These are phyloP conservation scores for Penicillium canescens DNA, from an alignment of 495 filamentous ascomycete species.

Conservation along the genomic window DNA sequence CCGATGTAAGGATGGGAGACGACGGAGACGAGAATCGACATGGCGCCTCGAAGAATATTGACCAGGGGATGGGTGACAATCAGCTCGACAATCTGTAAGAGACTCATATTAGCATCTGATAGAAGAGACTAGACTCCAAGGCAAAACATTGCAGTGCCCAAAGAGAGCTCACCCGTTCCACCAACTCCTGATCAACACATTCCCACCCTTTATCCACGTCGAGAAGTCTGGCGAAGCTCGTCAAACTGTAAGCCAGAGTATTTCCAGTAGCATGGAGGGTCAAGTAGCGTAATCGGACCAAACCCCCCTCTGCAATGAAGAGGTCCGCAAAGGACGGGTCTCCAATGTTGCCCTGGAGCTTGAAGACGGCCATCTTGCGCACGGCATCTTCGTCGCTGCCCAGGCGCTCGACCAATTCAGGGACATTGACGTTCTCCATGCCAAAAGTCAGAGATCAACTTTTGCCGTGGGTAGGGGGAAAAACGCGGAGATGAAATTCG, in stretches of 20 bases:
- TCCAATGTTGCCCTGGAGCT: slow-evolving; percentile 88
- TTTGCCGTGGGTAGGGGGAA: background rate
- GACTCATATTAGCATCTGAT: background rate
- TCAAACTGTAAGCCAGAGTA: slow-evolving; percentile 91
- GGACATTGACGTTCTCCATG: slow-evolving; percentile 62
- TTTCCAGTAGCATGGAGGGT: slow-evolving; percentile 85
- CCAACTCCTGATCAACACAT: slow-evolving; percentile 63
- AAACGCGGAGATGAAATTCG: slow-evolving; percentile 4
- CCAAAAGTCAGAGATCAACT: no score
- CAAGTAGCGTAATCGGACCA: slow-evolving; percentile 76
- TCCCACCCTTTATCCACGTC: slow-evolving; percentile 99
- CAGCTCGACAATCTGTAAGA: slow-evolving; percentile 75
- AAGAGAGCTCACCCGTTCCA: slow-evolving; percentile 58
- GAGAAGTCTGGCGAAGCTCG: slow-evolving; percentile 79
- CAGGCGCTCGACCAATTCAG: slow-evolving; percentile 67
- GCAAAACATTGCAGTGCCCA: background rate
- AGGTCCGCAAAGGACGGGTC: slow-evolving; percentile 96
- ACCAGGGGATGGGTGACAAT: slow-evolving; percentile 95
- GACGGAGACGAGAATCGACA: slow-evolving; percentile 92
- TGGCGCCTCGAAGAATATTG: slow-evolving; percentile 93
- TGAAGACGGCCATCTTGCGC: slow-evolving; percentile 99
- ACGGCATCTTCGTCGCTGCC: slow-evolving; percentile 83
- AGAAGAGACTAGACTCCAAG: background rate
- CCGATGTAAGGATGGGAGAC: slow-evolving; percentile 76
- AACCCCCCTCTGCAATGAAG: slow-evolving; percentile 87